Conservation (phyloP, 805 yeast genomes). For the Lipomyces yamadae region DNA sequence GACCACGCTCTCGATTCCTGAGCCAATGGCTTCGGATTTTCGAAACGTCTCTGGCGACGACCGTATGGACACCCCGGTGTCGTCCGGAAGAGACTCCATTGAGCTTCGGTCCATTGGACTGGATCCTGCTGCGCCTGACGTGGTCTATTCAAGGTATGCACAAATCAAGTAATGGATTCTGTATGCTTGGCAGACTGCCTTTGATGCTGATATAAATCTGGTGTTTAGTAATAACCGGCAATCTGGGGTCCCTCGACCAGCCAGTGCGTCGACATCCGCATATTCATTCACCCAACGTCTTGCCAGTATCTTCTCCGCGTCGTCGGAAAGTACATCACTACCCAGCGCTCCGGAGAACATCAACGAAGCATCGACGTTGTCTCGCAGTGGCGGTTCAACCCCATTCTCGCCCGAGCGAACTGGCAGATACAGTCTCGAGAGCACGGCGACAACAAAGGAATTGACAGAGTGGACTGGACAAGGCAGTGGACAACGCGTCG, state of each 20-base stretch:
- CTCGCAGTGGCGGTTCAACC: background rate
- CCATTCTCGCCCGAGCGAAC: slow-evolving; percentile 14
- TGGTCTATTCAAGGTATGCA: background rate
- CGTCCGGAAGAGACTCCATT: slow-evolving; percentile 22
- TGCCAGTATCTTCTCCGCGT: slow-evolving; percentile 1
- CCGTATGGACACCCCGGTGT: slow-evolving; percentile 21
- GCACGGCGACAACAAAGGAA: slow-evolving; percentile 23
- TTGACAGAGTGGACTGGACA: slow-evolving; percentile 17
- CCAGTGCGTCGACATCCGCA: background rate
- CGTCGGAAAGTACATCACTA: background rate
- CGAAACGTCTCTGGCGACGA: slow-evolving; percentile 10
- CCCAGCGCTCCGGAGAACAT: slow-evolving; percentile 1
- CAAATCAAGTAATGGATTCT: too few relatives aligned
- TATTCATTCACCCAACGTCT: background rate
- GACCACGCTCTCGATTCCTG: background rate
- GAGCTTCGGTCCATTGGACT: background rate
- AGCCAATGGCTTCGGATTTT: slow-evolving; percentile 5
- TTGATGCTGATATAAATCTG: background rate
- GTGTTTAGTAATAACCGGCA: background rate
- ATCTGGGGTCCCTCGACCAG: background rate
- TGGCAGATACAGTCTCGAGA: slow-evolving; percentile 25
- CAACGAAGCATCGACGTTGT: background rate
- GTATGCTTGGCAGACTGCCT: background rate
- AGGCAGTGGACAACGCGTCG: slow-evolving; percentile 22
- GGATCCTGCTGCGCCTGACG: background rate